Evolutionary conservation across 257 asterid genomes (phyloP).

Genomic region (Solanum chiquidenum): DNA sequence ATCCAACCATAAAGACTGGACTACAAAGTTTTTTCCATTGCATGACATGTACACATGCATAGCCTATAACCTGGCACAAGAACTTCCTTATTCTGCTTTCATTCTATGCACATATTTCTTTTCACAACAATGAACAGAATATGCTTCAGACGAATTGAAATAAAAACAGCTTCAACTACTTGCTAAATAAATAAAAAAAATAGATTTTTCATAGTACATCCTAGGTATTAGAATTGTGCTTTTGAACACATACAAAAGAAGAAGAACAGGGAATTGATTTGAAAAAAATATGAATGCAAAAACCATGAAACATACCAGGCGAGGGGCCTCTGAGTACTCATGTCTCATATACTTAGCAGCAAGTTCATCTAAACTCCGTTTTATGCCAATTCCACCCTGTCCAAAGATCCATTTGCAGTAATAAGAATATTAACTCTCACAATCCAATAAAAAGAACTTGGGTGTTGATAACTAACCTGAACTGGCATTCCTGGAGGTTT

Average conservation of each 20-base stretch:
- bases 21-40: neutral
- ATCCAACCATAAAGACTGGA: neutral
- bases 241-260: neutral
- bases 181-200: neutral
- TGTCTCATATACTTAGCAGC: constrained; percentile 80
- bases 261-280: neutral
- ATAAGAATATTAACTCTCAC: neutral
- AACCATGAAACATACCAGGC: constrained; percentile 58
- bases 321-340: constrained; percentile 63
- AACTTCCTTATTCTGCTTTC: neutral
- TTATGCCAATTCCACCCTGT: constrained; percentile 90
- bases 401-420: neutral
- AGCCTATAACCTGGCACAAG: neutral
- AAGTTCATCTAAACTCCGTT: constrained; percentile 75
- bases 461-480: constrained; percentile 41
- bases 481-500: constrained; percentile 96
- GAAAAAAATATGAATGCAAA: neutral
- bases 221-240: neutral
- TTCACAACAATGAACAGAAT: neutral
- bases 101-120: neutral
- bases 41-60: neutral
- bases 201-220: neutral
- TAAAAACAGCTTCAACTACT: neutral
- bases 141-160: neutral
- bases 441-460: neutral